Conservation (phyloP, 2,329 filamentous ascomycete genomes). For the Pezicula rhizophila region DNA sequence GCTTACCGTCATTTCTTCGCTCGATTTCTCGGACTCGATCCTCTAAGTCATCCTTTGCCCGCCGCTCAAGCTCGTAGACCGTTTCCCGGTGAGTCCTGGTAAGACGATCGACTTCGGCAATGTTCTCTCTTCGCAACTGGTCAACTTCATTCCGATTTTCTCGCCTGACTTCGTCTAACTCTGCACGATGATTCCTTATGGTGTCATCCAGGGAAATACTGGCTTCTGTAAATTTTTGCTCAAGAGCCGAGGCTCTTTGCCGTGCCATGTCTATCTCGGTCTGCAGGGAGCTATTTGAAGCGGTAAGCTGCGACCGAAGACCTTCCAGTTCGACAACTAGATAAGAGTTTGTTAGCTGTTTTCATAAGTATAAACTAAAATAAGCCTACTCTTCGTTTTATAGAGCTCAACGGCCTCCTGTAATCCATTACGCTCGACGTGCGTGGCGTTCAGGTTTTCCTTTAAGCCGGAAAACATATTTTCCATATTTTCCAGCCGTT, state of each 20-base stretch:
- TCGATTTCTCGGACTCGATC: slow-evolving; percentile 26
- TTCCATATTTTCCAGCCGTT: slow-evolving; percentile 71
- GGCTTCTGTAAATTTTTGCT: slow-evolving; percentile 39
- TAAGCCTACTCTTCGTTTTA: slow-evolving; percentile 48
- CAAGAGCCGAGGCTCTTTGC: slow-evolving; percentile 24
- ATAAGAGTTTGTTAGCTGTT: background rate
- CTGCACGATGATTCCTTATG: slow-evolving; percentile 40
- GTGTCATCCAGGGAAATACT: slow-evolving; percentile 44
- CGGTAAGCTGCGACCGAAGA: slow-evolving; percentile 23
- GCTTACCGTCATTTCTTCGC: slow-evolving; percentile 35
- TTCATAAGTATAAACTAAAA: background rate
- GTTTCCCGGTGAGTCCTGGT: slow-evolving; percentile 61
- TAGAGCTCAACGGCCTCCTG: slow-evolving; percentile 71
- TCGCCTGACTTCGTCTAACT: slow-evolving; percentile 48
- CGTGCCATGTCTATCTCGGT: slow-evolving; percentile 61
- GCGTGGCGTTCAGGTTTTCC: slow-evolving; percentile 63
- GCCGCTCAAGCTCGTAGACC: slow-evolving; percentile 56
- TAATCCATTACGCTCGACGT: slow-evolving; percentile 60
- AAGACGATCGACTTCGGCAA: slow-evolving; percentile 51
- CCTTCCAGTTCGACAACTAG: slow-evolving; percentile 44
- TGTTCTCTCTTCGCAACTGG: slow-evolving; percentile 42
- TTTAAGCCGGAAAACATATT: slow-evolving; percentile 66
- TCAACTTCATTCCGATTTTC: slow-evolving; percentile 51
- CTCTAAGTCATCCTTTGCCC: slow-evolving; percentile 43
- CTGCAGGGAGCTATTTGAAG: slow-evolving; percentile 47